Evolutionary conservation across 768 basidiomycete species (phyloP).

Genomic region (Tulasnella sp.): DNA sequence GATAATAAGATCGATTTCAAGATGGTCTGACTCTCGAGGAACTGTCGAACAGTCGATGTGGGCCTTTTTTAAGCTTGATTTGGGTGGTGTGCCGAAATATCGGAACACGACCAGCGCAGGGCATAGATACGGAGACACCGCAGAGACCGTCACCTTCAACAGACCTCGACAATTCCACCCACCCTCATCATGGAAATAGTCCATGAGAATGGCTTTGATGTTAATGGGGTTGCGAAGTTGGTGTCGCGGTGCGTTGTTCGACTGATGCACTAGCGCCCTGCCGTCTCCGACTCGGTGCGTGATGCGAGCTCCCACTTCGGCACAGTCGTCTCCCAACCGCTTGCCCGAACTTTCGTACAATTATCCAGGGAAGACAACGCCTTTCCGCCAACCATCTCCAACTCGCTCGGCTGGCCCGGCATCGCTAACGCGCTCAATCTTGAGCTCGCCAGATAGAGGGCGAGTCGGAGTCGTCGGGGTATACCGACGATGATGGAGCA

Average conservation of each 20-base stretch:
- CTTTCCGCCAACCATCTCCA: background rate
- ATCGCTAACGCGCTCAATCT: background rate
- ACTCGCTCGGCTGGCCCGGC: background rate
- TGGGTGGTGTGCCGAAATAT: too few species aligned
- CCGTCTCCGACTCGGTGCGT: background rate
- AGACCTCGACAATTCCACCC: too few species aligned
- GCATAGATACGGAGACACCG: background rate
- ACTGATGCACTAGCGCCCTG: background rate
- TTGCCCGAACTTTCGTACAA: background rate
- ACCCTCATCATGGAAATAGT: too few species aligned
- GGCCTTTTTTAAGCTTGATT: too few species aligned
- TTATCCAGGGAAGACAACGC: background rate
- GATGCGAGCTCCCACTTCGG: background rate
- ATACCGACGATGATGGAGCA: background rate
- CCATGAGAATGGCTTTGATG: too few species aligned
- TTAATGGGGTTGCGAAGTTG: too few species aligned
- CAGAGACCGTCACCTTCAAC: too few species aligned
- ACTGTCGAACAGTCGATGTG: too few species aligned
- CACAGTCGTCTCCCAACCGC: background rate
- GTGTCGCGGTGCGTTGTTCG: too few species aligned
- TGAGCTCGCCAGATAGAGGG: background rate
- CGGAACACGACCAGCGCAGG: too few species aligned
- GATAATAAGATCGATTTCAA: too few species aligned
- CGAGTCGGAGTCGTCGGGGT: background rate
- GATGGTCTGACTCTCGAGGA: too few species aligned